Base-by-base conservation (phyloP, 139 green algal species). In the Coelastrella sp. region DNA sequence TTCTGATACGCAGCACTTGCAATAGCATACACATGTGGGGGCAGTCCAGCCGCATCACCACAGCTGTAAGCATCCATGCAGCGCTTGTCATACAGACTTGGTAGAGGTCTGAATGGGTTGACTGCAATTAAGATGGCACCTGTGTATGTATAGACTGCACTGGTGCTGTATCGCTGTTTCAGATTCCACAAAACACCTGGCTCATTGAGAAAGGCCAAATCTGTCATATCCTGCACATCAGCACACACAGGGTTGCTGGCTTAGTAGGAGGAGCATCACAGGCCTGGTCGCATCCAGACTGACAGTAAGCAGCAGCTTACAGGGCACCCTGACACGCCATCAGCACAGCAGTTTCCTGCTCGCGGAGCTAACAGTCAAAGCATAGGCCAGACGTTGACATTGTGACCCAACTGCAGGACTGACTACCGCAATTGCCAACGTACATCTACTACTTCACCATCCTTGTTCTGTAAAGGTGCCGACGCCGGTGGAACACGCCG, bases 141-240 rank as follows among this genome's bases (percentile, higher is more conserved):
- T 11, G 93, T 96, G 88, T 96, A 97, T 25, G 96, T 99, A 92
- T 99, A 98, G 88, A 99, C 98, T 87, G 93, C 91, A 59, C 97
- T 94, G 34, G 93, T 86, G 50, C 86, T 60, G 83, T 98, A 98
- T 30, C 96, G 91, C 1, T 82, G 86, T 64, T 93, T 93, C 5
- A 98, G 84, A 89, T 98, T 98, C 89, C 90, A 94, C 38, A 98
- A 90, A 43, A 99, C 98, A 2, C 94, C 95, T 0, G 98, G 97
- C 93, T 99, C 98, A 89, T 99, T 96, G 27, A 99, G 91, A 90
- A 99, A 99, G 0, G 93, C 90, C 40, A 99, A 91, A 45, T 93
- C 96, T 1, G 96, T 99, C 98, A 99, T 99, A 91, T 99, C 96
- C 95, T 98, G 91, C 35, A 57, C n/a, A n/a, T n/a, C n/a, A n/a